Evolutionary conservation across 2,329 filamentous ascomycete genomes (phyloP), one percentile per base, ranked within the genome.

Genomic region (Xylaria sp.): DNA sequence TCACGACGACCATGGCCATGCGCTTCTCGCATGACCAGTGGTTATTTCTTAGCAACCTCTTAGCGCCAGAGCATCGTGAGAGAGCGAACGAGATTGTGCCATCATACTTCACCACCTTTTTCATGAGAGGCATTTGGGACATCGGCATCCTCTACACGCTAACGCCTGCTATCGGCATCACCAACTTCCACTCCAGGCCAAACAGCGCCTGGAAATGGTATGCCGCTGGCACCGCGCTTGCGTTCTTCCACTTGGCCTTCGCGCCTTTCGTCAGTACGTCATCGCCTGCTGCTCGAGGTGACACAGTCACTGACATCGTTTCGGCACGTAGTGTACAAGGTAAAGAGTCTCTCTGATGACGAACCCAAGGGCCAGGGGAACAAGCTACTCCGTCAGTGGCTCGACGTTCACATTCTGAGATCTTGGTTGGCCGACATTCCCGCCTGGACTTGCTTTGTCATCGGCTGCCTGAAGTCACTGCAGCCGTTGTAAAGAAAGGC

Each of bases 1-100:
- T 86, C 70, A 82, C 83, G n/a, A 82, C 83, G 2, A 84, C 84
- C 1, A 80, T 80, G 72, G 81, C 83, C 0, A 78, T 86, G 60
- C 79, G 82, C 72, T 84, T 79, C 77, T 81, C 83, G 16, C 76
- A 77, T 48, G 83, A 85, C 75, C 83, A 84, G 69, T 78, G 81
- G 69, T 71, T 80, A 60, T 84, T 85, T 75, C 79, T 84, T 48
- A 71, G 74, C 58, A 72, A 78, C 71, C 73, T 85, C 67, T 78
- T 81, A 3, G 73, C 71, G 8, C 70, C 75, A 13, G 70, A 75
- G 35, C 72, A 79, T 23, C 74, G 77, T 47, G 62, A 74, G 32
- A 73, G 75, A 29, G 76, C 77, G 71, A 79, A 82, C 71, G 69
- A 74, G 16, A 69, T 84, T 16, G 77, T 84, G 4, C 84, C 84